phyloP scores from a whole-genome alignment of 139 green algal species.

The Closterium sp. region DNA sequence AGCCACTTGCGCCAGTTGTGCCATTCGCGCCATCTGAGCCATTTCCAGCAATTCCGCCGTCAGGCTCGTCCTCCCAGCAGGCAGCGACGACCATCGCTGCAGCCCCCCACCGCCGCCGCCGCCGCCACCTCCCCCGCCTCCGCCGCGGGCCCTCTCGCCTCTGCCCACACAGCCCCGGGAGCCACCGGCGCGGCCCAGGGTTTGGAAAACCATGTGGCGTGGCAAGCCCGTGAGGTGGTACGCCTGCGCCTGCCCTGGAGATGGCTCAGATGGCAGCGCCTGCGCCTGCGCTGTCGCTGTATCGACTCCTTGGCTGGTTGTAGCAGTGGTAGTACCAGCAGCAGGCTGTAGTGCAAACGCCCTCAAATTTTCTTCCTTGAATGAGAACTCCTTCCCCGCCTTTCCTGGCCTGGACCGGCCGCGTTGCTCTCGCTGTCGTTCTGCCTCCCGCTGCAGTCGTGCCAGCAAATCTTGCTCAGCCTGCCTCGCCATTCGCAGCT shows the following conservation, averaged over 20 bases:
- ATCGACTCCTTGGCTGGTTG: no score
- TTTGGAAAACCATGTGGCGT: not conserved
- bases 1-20: not conserved
- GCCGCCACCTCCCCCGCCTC: no score
- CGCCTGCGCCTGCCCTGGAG: no score
- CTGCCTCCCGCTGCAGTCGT: not conserved
- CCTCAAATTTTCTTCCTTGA: no score
- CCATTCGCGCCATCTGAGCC: not conserved
- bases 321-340: no score
- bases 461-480: not conserved
- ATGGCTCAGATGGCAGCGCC: no score
- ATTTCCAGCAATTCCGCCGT: not conserved
- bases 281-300: no score
- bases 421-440: not conserved
- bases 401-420: not conserved
- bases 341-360: not conserved
- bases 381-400: not conserved
- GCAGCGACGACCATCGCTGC: not conserved
- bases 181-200: not conserved
- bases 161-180: no score
- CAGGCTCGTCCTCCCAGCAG: not conserved
- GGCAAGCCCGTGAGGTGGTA: not conserved
- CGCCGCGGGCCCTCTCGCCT: no score
- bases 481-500: not conserved
- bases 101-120: not conserved